Percentiles rank a stretch among this genome's conserved stretches.
Evolutionary conservation across 306 rosid genomes (phyloP).

Genomic region (Cicer judaicum): DNA sequence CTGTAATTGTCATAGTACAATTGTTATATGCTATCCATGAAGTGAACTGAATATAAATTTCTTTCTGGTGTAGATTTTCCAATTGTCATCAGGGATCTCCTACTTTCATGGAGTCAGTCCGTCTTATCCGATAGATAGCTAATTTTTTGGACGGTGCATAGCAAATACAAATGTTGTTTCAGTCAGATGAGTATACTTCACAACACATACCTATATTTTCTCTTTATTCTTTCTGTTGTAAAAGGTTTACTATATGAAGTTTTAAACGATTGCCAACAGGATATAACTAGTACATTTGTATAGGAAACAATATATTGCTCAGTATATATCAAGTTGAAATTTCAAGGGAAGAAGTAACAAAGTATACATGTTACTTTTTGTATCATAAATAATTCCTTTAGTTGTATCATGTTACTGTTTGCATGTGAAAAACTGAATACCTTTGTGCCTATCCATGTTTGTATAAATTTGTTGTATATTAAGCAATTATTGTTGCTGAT

Average conservation of each 20-base stretch:
- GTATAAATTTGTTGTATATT: not conserved
- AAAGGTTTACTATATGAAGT: conserved; percentile 34
- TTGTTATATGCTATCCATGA: conserved; percentile 27
- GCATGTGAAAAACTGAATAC: not conserved
- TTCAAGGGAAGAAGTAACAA: conserved; percentile 22
- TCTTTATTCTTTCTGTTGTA: conserved; percentile 25
- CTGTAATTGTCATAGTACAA: conserved; percentile 25
- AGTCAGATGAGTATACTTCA: conserved; percentile 49
- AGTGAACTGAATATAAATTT: conserved; percentile 24
- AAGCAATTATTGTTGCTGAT: not conserved
- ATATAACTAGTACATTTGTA: conserved; percentile 37
- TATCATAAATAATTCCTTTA: not conserved
- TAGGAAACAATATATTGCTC: conserved; percentile 40
- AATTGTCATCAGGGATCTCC: conserved; percentile 69
- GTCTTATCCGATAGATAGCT: conserved; percentile 74
- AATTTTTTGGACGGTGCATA: conserved; percentile 46
- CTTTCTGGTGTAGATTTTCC: conserved; percentile 71
- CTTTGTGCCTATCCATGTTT: not conserved
- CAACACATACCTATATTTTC: conserved; percentile 38
- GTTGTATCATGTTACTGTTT: not conserved
- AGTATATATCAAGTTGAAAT: conserved; percentile 39
- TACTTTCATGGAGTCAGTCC: conserved; percentile 87
- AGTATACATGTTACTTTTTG: not conserved
- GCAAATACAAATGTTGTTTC: conserved; percentile 39
- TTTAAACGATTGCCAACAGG: conserved; percentile 41